Conservation (phyloP, 148 eudicot genomes). For the Amaranthus palmeri region DNA sequence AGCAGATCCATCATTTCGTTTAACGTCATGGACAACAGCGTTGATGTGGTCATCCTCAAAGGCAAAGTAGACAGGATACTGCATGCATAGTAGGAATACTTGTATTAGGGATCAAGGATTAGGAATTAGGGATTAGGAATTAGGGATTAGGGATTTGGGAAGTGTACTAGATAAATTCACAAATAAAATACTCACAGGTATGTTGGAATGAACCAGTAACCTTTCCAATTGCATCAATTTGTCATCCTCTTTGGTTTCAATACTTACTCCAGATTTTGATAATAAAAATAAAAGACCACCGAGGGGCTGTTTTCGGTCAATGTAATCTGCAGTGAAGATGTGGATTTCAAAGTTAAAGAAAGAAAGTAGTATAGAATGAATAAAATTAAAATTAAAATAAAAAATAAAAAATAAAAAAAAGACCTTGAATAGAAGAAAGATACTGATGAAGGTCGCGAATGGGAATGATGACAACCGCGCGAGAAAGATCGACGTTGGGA, state of each 20-base stretch:
- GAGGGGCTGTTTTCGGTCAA: constrained; percentile 63
- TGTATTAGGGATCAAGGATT: not conserved
- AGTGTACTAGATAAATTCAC: too few relatives aligned
- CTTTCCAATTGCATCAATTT: constrained; percentile 62
- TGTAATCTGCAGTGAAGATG: constrained; percentile 49
- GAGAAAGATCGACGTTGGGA: constrained; percentile 61
- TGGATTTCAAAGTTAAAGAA: not conserved
- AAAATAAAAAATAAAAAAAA: not conserved
- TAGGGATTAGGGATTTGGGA: not conserved
- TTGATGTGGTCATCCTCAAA: constrained; percentile 73
- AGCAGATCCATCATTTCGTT: constrained; percentile 69
- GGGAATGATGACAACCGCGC: constrained; percentile 74
- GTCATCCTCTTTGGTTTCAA: constrained; percentile 32
- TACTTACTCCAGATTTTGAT: constrained; percentile 43
- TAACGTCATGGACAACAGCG: constrained; percentile 76
- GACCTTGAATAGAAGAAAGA: constrained; percentile 60
- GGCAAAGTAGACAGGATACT: constrained; percentile 99
- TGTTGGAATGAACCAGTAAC: constrained; percentile 65
- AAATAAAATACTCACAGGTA: constrained; percentile 61
- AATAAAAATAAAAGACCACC: constrained; percentile 88
- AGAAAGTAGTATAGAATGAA: not conserved
- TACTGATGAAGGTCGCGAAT: constrained; percentile 51
- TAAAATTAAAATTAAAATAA: not conserved
- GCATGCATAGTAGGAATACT: constrained; percentile 29
- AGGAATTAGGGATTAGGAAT: not conserved